Evolutionary conservation across 2,329 filamentous ascomycete species (phyloP).

Genomic region (Colletotrichum melonis): DNA sequence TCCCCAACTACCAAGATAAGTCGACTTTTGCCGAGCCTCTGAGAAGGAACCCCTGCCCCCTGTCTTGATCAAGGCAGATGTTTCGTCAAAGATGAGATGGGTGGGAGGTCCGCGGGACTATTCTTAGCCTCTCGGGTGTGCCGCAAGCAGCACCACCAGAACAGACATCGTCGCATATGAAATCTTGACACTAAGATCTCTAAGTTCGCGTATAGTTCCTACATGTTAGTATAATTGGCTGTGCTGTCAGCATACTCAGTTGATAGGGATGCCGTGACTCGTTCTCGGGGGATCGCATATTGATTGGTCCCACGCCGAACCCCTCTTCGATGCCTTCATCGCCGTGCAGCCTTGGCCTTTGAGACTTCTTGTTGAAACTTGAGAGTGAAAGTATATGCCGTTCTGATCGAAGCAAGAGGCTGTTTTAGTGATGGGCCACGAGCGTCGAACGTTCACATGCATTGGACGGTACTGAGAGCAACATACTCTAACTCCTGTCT

Average conservation of each 20-base stretch:
- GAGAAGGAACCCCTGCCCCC: background rate
- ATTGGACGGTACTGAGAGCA: background rate
- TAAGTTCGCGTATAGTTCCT: background rate
- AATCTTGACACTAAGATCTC: background rate
- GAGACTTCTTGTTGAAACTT: constrained; percentile 20
- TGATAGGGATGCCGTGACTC: background rate
- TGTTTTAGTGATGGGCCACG: too few species aligned
- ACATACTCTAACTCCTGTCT: background rate
- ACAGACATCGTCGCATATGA: constrained; percentile 5
- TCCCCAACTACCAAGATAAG: background rate
- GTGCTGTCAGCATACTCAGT: background rate
- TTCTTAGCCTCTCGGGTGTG: background rate
- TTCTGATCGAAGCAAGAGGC: background rate
- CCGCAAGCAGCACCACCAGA: background rate
- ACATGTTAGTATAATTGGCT: background rate
- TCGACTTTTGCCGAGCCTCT: background rate
- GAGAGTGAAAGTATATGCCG: constrained; percentile 7
- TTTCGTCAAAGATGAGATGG: background rate
- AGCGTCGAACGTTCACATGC: background rate
- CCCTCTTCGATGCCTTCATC: background rate
- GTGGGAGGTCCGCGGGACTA: background rate
- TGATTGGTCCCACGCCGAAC: background rate
- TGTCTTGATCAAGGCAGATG: background rate
- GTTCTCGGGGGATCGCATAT: background rate
- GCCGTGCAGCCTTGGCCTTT: background rate